A percentile compares a stretch with the other conserved stretches of the same genome.
Evolutionary conservation across 495 filamentous ascomycete species (phyloP).

Genomic region (Cercophora samala): DNA sequence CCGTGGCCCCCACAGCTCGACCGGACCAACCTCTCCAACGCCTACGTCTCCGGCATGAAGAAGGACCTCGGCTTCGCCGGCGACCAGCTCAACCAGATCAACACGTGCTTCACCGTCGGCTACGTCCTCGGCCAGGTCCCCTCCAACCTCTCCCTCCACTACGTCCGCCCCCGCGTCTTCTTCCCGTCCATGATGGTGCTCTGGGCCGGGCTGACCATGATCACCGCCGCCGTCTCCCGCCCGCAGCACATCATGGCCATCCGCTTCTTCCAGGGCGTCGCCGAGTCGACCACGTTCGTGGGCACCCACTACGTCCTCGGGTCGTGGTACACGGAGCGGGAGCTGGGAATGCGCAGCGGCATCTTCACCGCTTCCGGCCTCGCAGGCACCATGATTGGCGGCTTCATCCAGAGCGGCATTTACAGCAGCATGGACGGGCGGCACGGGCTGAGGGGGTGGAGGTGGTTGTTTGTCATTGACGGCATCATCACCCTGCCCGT

Average conservation of each 20-base stretch:
- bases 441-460: slow-evolving; percentile 56
- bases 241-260: slow-evolving; percentile 60
- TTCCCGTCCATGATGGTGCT: slow-evolving; percentile 59
- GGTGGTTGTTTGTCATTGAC: slow-evolving; percentile 63
- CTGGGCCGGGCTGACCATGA: slow-evolving; percentile 62
- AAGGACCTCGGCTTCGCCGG: slow-evolving; percentile 57
- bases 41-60: slow-evolving; percentile 66
- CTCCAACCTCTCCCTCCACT: slow-evolving; percentile 56
- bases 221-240: slow-evolving; percentile 49
- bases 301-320: slow-evolving; percentile 66
- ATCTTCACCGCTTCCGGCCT: slow-evolving; percentile 54
- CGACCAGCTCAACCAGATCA: slow-evolving; percentile 58
- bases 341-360: slow-evolving; percentile 60
- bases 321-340: slow-evolving; percentile 62
- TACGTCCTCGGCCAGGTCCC: slow-evolving; percentile 62
- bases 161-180: slow-evolving; percentile 56
- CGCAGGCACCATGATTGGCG: slow-evolving; percentile 49
- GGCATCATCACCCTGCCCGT: slow-evolving; percentile 55
- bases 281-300: slow-evolving; percentile 58
- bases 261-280: slow-evolving; percentile 65
- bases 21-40: slow-evolving; percentile 58
- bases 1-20: too few relatives aligned
- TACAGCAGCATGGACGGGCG: slow-evolving; percentile 50
- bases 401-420: slow-evolving; percentile 61
- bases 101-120: slow-evolving; percentile 48